Percentiles rank a stretch among this genome's conserved stretches.
phyloP scores from a whole-genome alignment of 2,329 filamentous ascomycete genomes.

The Penicillium sp. region DNA sequence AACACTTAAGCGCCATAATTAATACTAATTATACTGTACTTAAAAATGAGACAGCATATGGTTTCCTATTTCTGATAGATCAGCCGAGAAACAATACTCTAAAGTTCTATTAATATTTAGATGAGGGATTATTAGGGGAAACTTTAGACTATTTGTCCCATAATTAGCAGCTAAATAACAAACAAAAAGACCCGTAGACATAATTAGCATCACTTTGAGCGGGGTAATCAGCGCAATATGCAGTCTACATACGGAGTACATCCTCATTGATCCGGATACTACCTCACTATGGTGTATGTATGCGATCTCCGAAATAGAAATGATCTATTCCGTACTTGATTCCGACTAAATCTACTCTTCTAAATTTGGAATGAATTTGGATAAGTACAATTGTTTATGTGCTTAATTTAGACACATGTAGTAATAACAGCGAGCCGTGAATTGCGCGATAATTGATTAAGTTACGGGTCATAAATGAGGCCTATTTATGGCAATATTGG shows the following conservation, averaged over 20 bases:
- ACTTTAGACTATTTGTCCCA: neutral
- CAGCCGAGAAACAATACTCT: neutral
- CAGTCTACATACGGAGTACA: too few relatives aligned
- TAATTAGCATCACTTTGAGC: conserved; percentile 6
- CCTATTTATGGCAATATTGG: too few relatives aligned
- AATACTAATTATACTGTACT: conserved; percentile 8
- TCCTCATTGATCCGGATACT: neutral
- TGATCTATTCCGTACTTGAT: neutral
- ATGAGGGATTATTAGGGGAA: conserved; percentile 1
- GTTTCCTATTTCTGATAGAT: neutral
- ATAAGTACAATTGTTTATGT: neutral
- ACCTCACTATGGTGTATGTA: neutral
- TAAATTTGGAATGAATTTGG: neutral
- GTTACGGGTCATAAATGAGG: too few relatives aligned
- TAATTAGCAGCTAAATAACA: too few relatives aligned
- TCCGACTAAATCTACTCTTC: neutral
- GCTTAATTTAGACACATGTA: neutral
- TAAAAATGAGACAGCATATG: neutral
- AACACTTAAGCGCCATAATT: conserved; percentile 17
- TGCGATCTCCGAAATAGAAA: neutral
- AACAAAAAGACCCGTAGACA: too few relatives aligned
- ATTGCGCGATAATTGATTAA: neutral
- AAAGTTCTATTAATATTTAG: conserved; percentile 9
- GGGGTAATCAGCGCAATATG: neutral
- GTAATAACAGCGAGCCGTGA: neutral